phyloP scores from a whole-genome alignment of 2,329 filamentous ascomycete species.

The Colletotrichum plurivorum region DNA sequence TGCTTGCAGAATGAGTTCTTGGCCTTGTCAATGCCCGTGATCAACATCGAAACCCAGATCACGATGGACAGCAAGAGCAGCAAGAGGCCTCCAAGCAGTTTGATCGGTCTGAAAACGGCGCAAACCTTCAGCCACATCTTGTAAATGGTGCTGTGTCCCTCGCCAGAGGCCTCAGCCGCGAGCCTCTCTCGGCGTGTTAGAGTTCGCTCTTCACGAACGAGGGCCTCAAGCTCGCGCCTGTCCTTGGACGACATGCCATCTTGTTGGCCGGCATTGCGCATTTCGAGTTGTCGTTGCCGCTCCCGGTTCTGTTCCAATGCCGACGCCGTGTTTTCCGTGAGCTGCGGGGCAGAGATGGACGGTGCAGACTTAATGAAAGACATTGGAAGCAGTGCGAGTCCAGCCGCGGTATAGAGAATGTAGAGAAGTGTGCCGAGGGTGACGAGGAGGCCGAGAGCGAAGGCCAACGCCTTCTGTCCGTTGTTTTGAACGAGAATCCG shows the following conservation, averaged over 20 bases:
- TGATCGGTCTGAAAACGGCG: constrained; percentile 87
- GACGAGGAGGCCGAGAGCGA: constrained; percentile 89
- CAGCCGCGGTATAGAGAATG: constrained; percentile 88
- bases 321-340: constrained; percentile 82
- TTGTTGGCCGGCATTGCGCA: constrained; percentile 82
- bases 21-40: constrained; percentile 96
- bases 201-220: constrained; percentile 92
- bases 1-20: constrained; percentile 94
- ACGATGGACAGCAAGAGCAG: constrained; percentile 81
- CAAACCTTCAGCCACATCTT: constrained; percentile 84
- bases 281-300: constrained; percentile 90
- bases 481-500: constrained; percentile 86
- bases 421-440: constrained; percentile 90
- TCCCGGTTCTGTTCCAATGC: constrained; percentile 91
- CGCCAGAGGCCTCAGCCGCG: constrained; percentile 84
- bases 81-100: constrained; percentile 86
- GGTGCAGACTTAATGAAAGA: constrained; percentile 94
- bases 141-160: constrained; percentile 82
- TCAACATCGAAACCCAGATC: constrained; percentile 92
- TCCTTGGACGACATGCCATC: constrained; percentile 87
- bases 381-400: constrained; percentile 89
- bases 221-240: constrained; percentile 86
- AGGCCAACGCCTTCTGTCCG: constrained; percentile 92
- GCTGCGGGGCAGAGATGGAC: constrained; percentile 83
- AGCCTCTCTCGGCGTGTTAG: constrained; percentile 90